Percentiles rank a stretch among this genome's conserved stretches.
These are phyloP conservation scores for Sclerotinia glacialis DNA, from an alignment of 2,329 filamentous ascomycete genomes.

Conservation along the genomic window DNA sequence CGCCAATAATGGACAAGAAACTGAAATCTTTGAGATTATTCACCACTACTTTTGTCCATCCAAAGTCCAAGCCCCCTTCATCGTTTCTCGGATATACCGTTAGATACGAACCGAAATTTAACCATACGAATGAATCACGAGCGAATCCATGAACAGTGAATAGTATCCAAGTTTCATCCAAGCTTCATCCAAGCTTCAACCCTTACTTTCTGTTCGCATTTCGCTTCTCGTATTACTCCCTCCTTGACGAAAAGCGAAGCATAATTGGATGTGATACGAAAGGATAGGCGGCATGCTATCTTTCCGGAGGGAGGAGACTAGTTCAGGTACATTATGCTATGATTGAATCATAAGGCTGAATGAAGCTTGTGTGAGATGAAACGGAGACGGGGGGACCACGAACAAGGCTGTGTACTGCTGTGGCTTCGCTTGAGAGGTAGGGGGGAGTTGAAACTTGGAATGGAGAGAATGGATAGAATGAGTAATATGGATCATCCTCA, in stretches of 20 bases:
- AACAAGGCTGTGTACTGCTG: background rate
- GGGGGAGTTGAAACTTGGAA: background rate
- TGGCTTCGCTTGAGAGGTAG: constrained; percentile 2
- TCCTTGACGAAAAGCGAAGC: background rate
- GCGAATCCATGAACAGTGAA: background rate
- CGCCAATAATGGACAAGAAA: background rate
- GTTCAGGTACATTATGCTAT: background rate
- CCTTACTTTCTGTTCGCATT: background rate
- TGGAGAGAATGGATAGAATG: background rate
- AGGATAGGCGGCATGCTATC: background rate
- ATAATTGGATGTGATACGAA: constrained; percentile 2
- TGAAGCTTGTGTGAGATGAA: background rate
- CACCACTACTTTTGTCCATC: background rate
- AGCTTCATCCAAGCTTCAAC: background rate
- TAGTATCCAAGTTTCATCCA: background rate
- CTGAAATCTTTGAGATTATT: background rate
- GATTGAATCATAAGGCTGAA: background rate
- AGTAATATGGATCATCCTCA: background rate
- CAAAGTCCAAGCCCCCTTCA: background rate
- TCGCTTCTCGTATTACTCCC: background rate
- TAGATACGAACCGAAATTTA: background rate
- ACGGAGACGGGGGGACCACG: background rate
- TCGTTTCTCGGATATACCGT: background rate
- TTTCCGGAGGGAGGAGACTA: background rate
- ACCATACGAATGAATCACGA: background rate